These are phyloP conservation scores for Dipodascopsis tothii DNA, from an alignment of 805 yeast species.

Conservation along the genomic window DNA sequence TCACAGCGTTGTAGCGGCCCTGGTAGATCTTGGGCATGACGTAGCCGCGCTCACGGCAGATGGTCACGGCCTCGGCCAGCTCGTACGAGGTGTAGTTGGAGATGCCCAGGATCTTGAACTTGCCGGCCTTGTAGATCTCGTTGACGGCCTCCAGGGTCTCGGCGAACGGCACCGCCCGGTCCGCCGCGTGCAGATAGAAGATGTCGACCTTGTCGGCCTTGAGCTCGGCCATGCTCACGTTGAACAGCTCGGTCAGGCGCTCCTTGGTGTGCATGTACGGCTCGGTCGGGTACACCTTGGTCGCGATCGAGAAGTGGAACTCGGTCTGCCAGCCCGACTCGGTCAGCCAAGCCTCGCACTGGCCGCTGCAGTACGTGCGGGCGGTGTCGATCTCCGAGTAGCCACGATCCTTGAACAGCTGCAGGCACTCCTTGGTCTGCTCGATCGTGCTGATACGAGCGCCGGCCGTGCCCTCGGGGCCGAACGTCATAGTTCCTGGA, in stretches of 20 bases:
- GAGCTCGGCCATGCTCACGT: slow-evolving; percentile 18
- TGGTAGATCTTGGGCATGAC: slow-evolving; percentile 27
- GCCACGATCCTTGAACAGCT: slow-evolving; percentile 19
- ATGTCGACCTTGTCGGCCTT: slow-evolving; percentile 23
- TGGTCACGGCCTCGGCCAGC: slow-evolving; percentile 22
- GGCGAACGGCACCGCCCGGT: slow-evolving; percentile 22
- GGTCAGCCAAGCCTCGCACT: slow-evolving; percentile 21
- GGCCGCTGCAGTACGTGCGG: slow-evolving; percentile 24
- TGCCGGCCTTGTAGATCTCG: slow-evolving; percentile 25
- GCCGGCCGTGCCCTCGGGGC: slow-evolving; percentile 11
- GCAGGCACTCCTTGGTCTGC: slow-evolving; percentile 9
- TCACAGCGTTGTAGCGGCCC: slow-evolving; percentile 27
- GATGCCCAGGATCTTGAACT: slow-evolving; percentile 26
- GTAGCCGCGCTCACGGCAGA: slow-evolving; percentile 21
- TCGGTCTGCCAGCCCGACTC: slow-evolving; percentile 14
- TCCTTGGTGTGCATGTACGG: slow-evolving; percentile 19
- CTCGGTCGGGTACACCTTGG: slow-evolving; percentile 22
- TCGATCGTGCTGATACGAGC: slow-evolving; percentile 13
- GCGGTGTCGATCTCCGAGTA: slow-evolving; percentile 29
- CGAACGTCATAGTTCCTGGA: slow-evolving; percentile 15
- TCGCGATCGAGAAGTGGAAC: slow-evolving; percentile 18
- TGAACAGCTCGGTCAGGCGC: slow-evolving; percentile 16
- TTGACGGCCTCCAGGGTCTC: slow-evolving; percentile 25
- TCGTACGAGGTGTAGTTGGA: slow-evolving; percentile 25
- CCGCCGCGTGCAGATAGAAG: slow-evolving; percentile 27